These are phyloP conservation scores for Cylindrotheca closterium DNA, from an alignment of 108 stramenopile genomes.

Conservation along the genomic window DNA sequence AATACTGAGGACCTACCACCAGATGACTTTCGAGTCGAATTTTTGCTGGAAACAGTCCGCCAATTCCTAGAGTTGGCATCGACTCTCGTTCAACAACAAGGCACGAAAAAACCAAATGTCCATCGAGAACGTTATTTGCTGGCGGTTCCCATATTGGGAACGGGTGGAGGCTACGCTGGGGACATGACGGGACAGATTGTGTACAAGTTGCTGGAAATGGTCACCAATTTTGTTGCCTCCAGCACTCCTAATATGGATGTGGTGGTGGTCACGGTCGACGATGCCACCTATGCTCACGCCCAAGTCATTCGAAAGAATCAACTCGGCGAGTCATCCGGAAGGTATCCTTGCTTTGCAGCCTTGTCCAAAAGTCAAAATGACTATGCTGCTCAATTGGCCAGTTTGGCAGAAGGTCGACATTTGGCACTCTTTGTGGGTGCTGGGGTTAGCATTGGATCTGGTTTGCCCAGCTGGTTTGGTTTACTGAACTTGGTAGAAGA, in stretches of 20 bases:
- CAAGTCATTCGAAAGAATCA: constrained; percentile 6
- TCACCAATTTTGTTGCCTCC: constrained; percentile 1
- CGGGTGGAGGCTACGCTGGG: constrained; percentile 22
- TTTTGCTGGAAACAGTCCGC: constrained; percentile 20
- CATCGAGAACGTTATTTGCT: constrained; percentile 20
- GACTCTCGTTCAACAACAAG: not conserved
- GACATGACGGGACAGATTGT: constrained; percentile 29
- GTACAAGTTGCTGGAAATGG: not conserved
- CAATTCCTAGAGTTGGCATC: constrained; percentile 9
- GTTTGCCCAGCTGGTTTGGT: constrained; percentile 16
- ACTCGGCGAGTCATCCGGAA: not conserved
- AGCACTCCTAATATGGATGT: constrained; percentile 18
- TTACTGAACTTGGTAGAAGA: constrained; percentile 16
- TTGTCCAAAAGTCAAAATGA: not conserved
- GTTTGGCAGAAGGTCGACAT: constrained; percentile 6
- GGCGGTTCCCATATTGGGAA: constrained; percentile 29
- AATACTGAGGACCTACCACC: not conserved
- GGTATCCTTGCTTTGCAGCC: not conserved
- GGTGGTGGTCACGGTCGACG: constrained; percentile 13
- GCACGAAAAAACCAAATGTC: not conserved
- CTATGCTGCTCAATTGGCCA: constrained; percentile 15
- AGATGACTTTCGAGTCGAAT: constrained; percentile 5
- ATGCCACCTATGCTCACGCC: constrained; percentile 22
- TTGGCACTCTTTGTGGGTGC: constrained; percentile 31
- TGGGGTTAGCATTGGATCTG: constrained; percentile 19